Base-by-base conservation (phyloP, 2,329 filamentous ascomycete species). In the Trichoderma breve region DNA sequence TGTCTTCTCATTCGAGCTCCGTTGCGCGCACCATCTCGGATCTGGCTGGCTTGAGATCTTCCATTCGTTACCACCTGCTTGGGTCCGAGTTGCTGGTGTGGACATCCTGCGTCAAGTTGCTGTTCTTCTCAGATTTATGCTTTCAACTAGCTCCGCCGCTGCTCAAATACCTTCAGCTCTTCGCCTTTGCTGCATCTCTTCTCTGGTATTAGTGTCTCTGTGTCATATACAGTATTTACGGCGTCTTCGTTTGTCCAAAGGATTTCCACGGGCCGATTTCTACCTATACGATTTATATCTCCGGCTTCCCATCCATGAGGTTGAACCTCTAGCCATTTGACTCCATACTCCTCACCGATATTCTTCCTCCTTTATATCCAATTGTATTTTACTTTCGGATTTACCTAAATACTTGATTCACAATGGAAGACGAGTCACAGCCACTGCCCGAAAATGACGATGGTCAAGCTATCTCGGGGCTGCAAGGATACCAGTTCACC, bases 401-500 rank as follows among this genome's bases (percentile, higher is more conserved):
- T 18, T 14, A 12, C 28, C 47, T 53, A 24, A 3, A 24, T 53
- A 14, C 11, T 5, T 18, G 28, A 1, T 15, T 47, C 9, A 34
- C 32, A 32, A 72, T 72, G 66, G 60, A 32, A 53, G 66, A 72
- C 21, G 30, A 70, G 4, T 34, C 57, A 28, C 28, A 61, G 8
- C 39, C 71, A 26, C 58, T n/a, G 4, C 51, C 63, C 55, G 53
- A 63, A 2, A 43, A 28, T 18, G 11, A 36, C 43, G 21, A 30
- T n/a, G 39, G 34, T 1, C 62, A 47, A 32, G 11, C 18, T 9
- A 18, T 21, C 43, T 57, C 61, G 12, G 21, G 15, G 30, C 14
- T 62, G n/a, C 11, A 71, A 15, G 53, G 30, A 3, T 81, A 78
- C 55, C 76, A 78, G 26, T 82, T 82, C 60, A 82, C 81, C 6